Conservation (phyloP, 164 flowering plant genomes). For the Akebia trifoliata region DNA sequence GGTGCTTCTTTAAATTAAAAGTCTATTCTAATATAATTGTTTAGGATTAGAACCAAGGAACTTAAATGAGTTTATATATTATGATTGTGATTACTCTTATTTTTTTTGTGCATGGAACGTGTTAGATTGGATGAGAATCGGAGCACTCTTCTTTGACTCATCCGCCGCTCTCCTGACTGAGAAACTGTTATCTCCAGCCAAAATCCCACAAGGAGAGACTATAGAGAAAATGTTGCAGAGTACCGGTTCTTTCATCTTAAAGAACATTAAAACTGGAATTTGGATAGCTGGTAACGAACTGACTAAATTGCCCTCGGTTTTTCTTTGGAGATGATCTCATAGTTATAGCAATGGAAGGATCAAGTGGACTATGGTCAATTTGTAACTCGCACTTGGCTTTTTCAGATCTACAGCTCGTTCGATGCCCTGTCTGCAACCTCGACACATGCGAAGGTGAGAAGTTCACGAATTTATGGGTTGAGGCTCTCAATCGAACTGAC, state of each 20-base stretch:
- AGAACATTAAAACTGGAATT: conserved; percentile 65
- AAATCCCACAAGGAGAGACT: conserved; percentile 27
- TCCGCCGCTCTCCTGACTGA: conserved; percentile 51
- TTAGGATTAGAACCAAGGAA: no score
- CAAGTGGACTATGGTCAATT: neutral
- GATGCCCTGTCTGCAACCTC: conserved; percentile 94
- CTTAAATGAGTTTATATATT: neutral
- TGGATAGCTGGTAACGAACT: conserved; percentile 72
- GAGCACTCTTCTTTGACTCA: conserved; percentile 72
- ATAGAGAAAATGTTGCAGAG: conserved; percentile 42
- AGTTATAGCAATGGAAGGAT: neutral
- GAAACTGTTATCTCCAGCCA: conserved; percentile 33
- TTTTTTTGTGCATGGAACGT: conserved; percentile 4
- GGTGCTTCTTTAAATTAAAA: no score
- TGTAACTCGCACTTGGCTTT: neutral
- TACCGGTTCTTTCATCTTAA: conserved; percentile 47
- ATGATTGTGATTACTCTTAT: neutral
- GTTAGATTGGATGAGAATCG: conserved; percentile 94
- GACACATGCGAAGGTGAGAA: conserved; percentile 80
- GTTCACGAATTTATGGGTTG: neutral
- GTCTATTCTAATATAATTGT: no score
- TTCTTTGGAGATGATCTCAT: no score
- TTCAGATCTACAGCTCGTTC: conserved; percentile 88
- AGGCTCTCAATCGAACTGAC: no score
- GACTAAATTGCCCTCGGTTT: neutral